phyloP scores from a whole-genome alignment of 2,329 filamentous ascomycete species.

The Sporothrix protearum region DNA sequence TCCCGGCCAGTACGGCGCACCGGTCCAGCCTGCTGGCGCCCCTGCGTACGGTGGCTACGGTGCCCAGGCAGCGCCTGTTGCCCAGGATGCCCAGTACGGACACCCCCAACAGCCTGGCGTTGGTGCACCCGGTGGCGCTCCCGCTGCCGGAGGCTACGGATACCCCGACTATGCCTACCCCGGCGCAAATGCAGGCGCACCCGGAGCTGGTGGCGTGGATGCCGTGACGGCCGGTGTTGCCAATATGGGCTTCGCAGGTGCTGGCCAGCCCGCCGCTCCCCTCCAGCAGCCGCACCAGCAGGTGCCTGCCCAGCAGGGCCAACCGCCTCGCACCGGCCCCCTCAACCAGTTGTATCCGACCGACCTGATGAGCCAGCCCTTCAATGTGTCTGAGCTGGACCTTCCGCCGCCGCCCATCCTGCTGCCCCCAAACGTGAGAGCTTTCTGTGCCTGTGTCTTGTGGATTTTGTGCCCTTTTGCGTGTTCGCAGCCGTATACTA shows the following conservation, averaged over 20 bases:
- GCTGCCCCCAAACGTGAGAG: constrained; percentile 82
- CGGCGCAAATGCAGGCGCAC: constrained; percentile 35
- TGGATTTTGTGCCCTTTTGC: constrained; percentile 18
- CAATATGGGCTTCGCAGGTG: constrained; percentile 76
- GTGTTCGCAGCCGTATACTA: neutral
- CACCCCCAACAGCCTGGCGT: constrained; percentile 37
- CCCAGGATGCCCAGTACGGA: constrained; percentile 43
- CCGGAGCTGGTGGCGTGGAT: constrained; percentile 55
- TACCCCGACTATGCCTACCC: constrained; percentile 64
- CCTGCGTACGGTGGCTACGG: constrained; percentile 60
- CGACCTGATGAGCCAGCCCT: constrained; percentile 86
- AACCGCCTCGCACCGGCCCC: constrained; percentile 46
- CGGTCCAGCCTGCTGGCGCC: constrained; percentile 39
- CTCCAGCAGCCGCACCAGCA: constrained; percentile 45
- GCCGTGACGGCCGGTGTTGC: constrained; percentile 82
- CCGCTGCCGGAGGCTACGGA: constrained; percentile 62
- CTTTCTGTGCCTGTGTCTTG: neutral
- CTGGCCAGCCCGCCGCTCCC: constrained; percentile 46
- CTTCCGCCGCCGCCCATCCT: constrained; percentile 87
- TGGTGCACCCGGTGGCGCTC: constrained; percentile 40
- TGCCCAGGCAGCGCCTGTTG: constrained; percentile 45
- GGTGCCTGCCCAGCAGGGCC: constrained; percentile 49
- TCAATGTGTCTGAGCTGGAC: constrained; percentile 90
- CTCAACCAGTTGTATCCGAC: constrained; percentile 90
- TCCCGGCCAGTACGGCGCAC: constrained; percentile 46